These are phyloP conservation scores for Pythium coloratum DNA, from an alignment of 352 stramenopile genomes.

Conservation along the genomic window DNA sequence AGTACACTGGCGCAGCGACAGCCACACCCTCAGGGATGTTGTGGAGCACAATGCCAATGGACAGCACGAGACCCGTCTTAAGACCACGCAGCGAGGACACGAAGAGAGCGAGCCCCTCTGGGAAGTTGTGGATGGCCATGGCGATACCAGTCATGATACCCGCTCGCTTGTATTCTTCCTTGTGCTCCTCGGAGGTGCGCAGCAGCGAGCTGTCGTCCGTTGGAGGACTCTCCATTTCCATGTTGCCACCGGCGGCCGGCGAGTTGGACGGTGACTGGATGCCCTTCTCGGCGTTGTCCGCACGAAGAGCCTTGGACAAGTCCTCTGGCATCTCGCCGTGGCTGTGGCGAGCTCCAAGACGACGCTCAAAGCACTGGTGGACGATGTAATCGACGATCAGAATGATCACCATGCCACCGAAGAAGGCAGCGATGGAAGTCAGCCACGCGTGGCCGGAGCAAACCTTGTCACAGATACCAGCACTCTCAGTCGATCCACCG, in stretches of 20 bases:
- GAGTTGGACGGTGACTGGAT: constrained; percentile 31
- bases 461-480: constrained; percentile 56
- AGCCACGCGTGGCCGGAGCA: constrained; percentile 64
- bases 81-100: constrained; percentile 91
- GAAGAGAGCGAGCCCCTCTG: constrained; percentile 95
- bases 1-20: constrained; percentile 95
- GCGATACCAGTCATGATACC: constrained; percentile 93
- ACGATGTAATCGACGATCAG: constrained; percentile 63
- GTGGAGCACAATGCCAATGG: constrained; percentile 95
- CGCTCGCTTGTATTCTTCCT: constrained; percentile 74
- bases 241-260: neutral
- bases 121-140: constrained; percentile 98
- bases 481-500: constrained; percentile 32
- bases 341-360: constrained; percentile 29
- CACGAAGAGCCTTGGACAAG: constrained; percentile 21
- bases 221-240: constrained; percentile 5
- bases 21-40: constrained; percentile 96
- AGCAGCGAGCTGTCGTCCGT: constrained; percentile 12
- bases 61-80: constrained; percentile 87
- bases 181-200: constrained; percentile 24
- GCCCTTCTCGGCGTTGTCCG: no score
- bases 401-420: constrained; percentile 62
- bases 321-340: constrained; percentile 29
- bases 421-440: constrained; percentile 53
- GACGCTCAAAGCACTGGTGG: constrained; percentile 43